These are phyloP conservation scores for Ganoderma leucocontextum DNA, from an alignment of 1,284 basidiomycete genomes.

Conservation along the genomic window DNA sequence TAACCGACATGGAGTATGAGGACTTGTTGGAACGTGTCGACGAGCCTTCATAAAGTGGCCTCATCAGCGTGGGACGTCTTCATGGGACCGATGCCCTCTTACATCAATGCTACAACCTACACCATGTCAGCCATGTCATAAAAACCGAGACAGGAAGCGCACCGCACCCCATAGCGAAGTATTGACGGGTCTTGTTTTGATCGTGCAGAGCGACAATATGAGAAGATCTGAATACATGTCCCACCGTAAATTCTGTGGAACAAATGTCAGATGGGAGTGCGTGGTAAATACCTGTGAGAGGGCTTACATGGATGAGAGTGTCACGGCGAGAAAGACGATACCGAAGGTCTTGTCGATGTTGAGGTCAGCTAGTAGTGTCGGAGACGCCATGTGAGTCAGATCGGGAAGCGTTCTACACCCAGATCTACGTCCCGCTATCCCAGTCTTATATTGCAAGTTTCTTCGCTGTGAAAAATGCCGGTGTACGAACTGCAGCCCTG, in stretches of 20 bases:
- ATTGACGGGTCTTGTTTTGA: neutral
- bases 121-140: neutral
- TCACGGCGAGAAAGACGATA: neutral
- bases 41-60: neutral
- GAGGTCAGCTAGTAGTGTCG: neutral
- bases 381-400: neutral
- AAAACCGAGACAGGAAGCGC: neutral
- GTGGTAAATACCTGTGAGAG: neutral
- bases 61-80: neutral
- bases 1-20: conserved; percentile 8
- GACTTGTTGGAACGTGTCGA: conserved; percentile 12
- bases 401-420: neutral
- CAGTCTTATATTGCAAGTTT: neutral
- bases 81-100: neutral
- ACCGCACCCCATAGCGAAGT: neutral
- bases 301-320: neutral
- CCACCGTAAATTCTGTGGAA: neutral
- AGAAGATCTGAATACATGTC: neutral
- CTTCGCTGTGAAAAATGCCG: too few relatives aligned
- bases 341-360: neutral
- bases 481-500: too few relatives aligned
- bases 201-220: neutral
- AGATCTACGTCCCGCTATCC: neutral
- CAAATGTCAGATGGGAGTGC: neutral
- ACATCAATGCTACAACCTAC: neutral